These are phyloP conservation scores for Rhexocercosporidium sp. DNA, from an alignment of 2,329 filamentous ascomycete species.

Conservation along the genomic window DNA sequence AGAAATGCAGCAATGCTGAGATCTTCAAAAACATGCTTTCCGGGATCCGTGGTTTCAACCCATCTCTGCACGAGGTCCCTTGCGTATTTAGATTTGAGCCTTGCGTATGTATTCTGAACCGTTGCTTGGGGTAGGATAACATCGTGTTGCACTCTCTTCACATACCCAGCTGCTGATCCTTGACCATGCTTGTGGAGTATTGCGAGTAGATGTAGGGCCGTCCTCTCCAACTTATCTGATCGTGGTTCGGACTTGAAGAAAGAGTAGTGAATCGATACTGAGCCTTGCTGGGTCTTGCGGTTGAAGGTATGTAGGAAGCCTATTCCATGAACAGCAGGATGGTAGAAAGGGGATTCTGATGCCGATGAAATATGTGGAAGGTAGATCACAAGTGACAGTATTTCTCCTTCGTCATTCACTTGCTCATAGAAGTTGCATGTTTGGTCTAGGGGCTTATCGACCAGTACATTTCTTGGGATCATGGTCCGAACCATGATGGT, in stretches of 20 bases:
- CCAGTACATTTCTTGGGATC: constrained; percentile 79
- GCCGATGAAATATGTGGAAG: constrained; percentile 70
- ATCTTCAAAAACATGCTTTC: constrained; percentile 96
- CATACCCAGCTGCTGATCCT: constrained; percentile 68
- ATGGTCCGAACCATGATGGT: constrained; percentile 76
- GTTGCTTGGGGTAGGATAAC: constrained; percentile 74
- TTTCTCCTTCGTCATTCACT: constrained; percentile 35
- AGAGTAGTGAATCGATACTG: constrained; percentile 65
- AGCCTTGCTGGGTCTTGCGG: constrained; percentile 48
- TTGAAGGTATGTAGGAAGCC: constrained; percentile 77
- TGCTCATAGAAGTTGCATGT: constrained; percentile 75
- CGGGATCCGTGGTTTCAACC: constrained; percentile 85
- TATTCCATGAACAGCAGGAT: constrained; percentile 75
- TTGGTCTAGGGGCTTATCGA: constrained; percentile 79
- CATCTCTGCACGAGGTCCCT: constrained; percentile 72
- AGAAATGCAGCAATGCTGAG: constrained; percentile 89
- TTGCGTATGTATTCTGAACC: constrained; percentile 82
- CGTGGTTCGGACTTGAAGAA: constrained; percentile 50
- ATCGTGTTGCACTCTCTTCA: constrained; percentile 86
- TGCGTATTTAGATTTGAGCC: constrained; percentile 81
- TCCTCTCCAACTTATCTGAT: constrained; percentile 62
- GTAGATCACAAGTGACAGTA: constrained; percentile 71
- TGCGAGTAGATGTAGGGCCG: constrained; percentile 70
- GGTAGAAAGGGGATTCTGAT: constrained; percentile 82
- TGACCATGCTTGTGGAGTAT: constrained; percentile 76